Percentiles rank a stretch among this genome's conserved stretches.
phyloP scores from a whole-genome alignment of 192 early-diverging fungal genomes.

The Umbelopsis vinacea region DNA sequence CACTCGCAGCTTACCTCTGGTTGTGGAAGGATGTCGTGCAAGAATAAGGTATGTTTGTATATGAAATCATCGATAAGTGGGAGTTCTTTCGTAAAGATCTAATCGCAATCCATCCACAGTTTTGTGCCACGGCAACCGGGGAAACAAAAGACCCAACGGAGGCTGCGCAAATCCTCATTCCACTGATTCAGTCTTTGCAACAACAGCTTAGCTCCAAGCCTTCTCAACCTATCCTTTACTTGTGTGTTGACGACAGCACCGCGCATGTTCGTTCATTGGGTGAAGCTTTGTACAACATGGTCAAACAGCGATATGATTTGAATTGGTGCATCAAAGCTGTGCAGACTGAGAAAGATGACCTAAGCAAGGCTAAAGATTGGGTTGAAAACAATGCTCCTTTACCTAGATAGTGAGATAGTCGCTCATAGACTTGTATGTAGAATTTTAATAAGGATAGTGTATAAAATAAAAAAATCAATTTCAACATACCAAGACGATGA shows the following conservation, averaged over 20 bases:
- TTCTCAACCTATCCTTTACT: constrained; percentile 41
- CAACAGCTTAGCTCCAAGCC: constrained; percentile 39
- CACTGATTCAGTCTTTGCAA: constrained; percentile 54
- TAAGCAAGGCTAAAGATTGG: constrained; percentile 58
- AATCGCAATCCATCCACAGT: constrained; percentile 22
- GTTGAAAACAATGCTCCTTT: constrained; percentile 62
- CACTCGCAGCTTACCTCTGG: constrained; percentile 81
- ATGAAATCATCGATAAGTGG: neutral
- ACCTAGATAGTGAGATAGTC: neutral
- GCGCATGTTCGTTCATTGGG: constrained; percentile 53
- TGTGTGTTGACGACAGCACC: constrained; percentile 69
- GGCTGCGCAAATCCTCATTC: constrained; percentile 60
- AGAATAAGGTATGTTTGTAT: constrained; percentile 53
- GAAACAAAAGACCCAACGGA: constrained; percentile 62
- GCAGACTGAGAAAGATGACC: constrained; percentile 54
- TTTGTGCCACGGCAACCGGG: constrained; percentile 45
- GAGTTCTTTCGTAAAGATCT: neutral
- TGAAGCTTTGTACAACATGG: constrained; percentile 37
- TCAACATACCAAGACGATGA: too few relatives aligned
- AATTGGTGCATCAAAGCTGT: constrained; percentile 75
- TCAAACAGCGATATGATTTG: constrained; percentile 45
- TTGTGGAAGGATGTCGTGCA: constrained; percentile 71
- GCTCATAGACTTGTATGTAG: neutral
- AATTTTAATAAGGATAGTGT: neutral
- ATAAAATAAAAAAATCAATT: too few relatives aligned